Evolutionary conservation across 768 basidiomycete genomes (phyloP).

Genomic region (Tylopilus vinaceipallidus): DNA sequence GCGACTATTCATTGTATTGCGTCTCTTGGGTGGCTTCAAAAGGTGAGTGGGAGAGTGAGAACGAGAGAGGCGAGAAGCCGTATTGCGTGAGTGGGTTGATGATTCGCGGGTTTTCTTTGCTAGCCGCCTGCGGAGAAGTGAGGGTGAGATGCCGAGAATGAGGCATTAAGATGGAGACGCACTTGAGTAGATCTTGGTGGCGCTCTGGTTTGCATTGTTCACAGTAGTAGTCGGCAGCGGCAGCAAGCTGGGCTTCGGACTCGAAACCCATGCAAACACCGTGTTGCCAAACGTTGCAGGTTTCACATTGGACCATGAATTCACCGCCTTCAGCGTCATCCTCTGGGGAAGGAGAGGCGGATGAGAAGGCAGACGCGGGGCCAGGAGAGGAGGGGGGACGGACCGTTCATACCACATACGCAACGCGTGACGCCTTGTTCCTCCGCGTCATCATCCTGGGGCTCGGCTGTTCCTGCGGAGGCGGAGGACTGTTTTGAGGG

Average conservation of each 20-base stretch:
- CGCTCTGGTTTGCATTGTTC: conserved; percentile 89
- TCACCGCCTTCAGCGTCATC: conserved; percentile 83
- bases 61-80: conserved; percentile 62
- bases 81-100: conserved; percentile 61
- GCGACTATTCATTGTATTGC: conserved; percentile 97
- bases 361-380: conserved; percentile 19
- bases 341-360: conserved; percentile 42
- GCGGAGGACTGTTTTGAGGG: conserved; percentile 30
- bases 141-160: conserved; percentile 17
- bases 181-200: conserved; percentile 82
- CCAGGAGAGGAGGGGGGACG: conserved; percentile 27
- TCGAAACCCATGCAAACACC: conserved; percentile 94
- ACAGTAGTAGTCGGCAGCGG: conserved; percentile 88
- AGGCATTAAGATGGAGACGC: conserved; percentile 32
- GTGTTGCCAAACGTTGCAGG: conserved; percentile 98
- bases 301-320: conserved; percentile 98
- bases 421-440: conserved; percentile 72
- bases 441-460: conserved; percentile 46
- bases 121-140: conserved; percentile 48
- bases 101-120: conserved; percentile 62
- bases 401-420: conserved; percentile 80
- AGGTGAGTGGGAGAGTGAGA: conserved; percentile 66
- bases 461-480: conserved; percentile 34
- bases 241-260: conserved; percentile 67
- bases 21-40: conserved; percentile 75